Evolutionary conservation across 495 filamentous ascomycete genomes (phyloP), one percentile per base, ranked within the genome.

Genomic region (Apodospora peruviana): DNA sequence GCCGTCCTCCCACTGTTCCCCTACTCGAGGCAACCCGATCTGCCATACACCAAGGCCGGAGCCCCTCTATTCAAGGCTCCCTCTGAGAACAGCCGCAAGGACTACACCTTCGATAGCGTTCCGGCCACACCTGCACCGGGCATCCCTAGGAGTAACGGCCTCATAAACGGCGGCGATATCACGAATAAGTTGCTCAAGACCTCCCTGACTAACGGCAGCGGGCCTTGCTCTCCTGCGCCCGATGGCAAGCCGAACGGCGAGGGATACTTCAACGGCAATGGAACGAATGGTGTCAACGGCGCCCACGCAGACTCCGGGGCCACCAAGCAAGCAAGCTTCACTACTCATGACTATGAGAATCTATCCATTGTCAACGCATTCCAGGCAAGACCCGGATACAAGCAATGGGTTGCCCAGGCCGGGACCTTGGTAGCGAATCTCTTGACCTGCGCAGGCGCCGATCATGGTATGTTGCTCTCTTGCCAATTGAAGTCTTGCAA

Each of bases 351-450:
- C 53, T 72, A 74, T 47, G 78, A 84, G 47, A 79, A 79, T 43
- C 67, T 70, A 9, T 74, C 72, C 23, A 65, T 74, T 38, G 52
- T 72, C n/a, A 70, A 64, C n/a, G 71, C 75, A 34, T 95, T 96
- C 69, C 72, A 86, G 53, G 84, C 89, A 1, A 88, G 89, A 54
- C 87, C 90, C 1, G 93, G 93, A 14, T 98, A 97, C 64, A 94
- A 91, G 69, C 88, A 95, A 73, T 97, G 94, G 93, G 90, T 98
- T 55, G 93, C 93, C 20, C 93, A 96, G 69, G 91, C 93, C 39
- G 93, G 93, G 43, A 97, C 93, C 16, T 76, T 98, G 53, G 87
- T 98, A 18, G 93, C 93, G 19, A 90, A 96, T 64, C 80, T 98
- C 43, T 71, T 98, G 48, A 96, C 90, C 35, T 96, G 90, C 65